phyloP scores from a whole-genome alignment of 2,329 filamentous ascomycete genomes.

The Pseudocercospora macadamiae region DNA sequence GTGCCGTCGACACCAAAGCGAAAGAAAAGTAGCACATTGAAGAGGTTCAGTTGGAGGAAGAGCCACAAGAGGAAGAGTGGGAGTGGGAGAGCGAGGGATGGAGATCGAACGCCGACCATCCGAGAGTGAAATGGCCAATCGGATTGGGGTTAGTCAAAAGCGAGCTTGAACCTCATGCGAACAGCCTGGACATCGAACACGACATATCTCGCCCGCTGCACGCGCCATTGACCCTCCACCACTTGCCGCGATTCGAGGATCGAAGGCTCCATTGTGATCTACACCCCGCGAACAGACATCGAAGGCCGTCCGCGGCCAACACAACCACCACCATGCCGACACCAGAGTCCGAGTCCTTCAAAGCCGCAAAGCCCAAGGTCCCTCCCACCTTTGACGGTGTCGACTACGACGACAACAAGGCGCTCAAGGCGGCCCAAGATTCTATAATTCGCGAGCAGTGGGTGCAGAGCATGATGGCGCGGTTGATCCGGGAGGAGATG shows the following conservation, averaged over 20 bases:
- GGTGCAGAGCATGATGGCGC: conserved; percentile 87
- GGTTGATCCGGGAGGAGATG: conserved; percentile 79
- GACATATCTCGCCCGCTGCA: not conserved
- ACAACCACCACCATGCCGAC: conserved; percentile 65
- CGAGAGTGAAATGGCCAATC: not conserved
- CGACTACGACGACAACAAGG: conserved; percentile 80
- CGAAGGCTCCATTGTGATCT: not conserved
- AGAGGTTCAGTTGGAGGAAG: conserved; percentile 32
- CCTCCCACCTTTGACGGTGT: conserved; percentile 83
- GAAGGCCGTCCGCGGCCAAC: conserved; percentile 4
- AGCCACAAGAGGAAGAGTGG: conserved; percentile 22
- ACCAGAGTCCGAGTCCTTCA: conserved; percentile 78
- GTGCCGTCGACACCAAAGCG: conserved; percentile 9
- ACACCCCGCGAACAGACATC: not conserved
- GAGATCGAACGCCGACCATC: not conserved
- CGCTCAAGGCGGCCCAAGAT: conserved; percentile 81
- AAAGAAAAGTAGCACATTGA: conserved; percentile 14
- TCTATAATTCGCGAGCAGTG: conserved; percentile 83
- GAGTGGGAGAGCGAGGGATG: conserved; percentile 6
- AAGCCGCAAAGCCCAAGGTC: conserved; percentile 81
- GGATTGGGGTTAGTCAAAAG: not conserved
- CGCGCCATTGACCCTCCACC: not conserved
- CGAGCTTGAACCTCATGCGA: conserved; percentile 2
- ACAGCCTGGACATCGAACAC: not conserved
- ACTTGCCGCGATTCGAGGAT: too few relatives aligned